These are phyloP conservation scores for Beauveria caledonica DNA, from an alignment of 2,329 filamentous ascomycete genomes.

Conservation along the genomic window DNA sequence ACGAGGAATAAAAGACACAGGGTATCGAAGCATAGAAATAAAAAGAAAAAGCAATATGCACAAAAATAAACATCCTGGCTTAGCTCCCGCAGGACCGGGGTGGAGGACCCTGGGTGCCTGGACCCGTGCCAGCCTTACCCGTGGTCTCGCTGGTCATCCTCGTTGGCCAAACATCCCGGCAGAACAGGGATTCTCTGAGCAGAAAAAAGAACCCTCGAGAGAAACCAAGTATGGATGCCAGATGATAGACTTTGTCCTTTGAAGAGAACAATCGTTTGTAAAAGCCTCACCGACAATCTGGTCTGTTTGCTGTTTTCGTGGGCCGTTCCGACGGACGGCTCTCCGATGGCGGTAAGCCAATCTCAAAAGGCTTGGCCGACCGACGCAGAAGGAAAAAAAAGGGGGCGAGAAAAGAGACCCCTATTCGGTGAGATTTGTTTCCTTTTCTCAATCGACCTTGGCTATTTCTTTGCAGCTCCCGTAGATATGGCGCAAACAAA, in stretches of 20 bases:
- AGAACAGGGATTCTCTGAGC: background rate
- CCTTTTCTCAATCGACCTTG: background rate
- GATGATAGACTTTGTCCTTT: no score
- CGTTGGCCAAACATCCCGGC: background rate
- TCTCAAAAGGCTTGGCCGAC: no score
- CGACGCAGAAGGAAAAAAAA: no score
- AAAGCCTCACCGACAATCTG: no score
- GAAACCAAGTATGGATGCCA: background rate
- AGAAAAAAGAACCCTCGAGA: background rate
- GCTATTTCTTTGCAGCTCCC: no score
- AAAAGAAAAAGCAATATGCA: background rate
- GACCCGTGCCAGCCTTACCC: background rate
- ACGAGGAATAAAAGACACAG: background rate
- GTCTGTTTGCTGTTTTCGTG: no score
- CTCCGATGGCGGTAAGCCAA: no score
- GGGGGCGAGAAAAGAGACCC: no score
- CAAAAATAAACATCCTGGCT: background rate
- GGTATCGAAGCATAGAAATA: background rate
- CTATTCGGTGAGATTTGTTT: no score
- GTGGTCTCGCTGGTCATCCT: background rate
- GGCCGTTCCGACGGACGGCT: no score
- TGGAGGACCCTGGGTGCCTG: background rate
- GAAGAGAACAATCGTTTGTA: no score
- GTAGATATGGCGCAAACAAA: no score
- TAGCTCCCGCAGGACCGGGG: background rate